These are phyloP conservation scores for Rhizomucor miehei DNA, from an alignment of 371 early-diverging fungal genomes.

Conservation along the genomic window DNA sequence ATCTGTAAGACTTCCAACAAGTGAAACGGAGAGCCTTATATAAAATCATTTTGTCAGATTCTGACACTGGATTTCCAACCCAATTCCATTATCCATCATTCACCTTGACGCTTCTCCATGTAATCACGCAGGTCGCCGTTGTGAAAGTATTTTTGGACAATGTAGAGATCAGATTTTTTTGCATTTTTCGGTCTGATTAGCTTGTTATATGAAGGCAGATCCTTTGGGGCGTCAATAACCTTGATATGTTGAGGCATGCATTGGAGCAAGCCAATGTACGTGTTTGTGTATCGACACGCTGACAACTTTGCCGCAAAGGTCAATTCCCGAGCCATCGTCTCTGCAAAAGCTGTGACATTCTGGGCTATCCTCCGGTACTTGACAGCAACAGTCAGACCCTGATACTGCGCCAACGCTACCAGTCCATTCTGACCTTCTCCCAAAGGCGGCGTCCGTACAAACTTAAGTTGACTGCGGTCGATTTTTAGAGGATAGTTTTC, in stretches of 20 bases:
- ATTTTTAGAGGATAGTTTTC: neutral
- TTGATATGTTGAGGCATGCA: slow-evolving; percentile 6
- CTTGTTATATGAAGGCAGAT: neutral
- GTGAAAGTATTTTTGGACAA: slow-evolving; percentile 7
- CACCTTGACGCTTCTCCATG: slow-evolving; percentile 13
- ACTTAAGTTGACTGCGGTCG: neutral
- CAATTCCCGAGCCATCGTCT: slow-evolving; percentile 19
- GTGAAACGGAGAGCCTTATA: slow-evolving; percentile 9
- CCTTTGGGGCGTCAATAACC: neutral
- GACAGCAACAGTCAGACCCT: slow-evolving; percentile 22
- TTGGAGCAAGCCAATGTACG: slow-evolving; percentile 24
- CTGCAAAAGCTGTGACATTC: neutral
- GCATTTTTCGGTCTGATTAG: neutral
- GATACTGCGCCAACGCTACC: slow-evolving; percentile 19
- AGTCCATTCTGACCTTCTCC: slow-evolving; percentile 31
- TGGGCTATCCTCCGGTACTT: slow-evolving; percentile 17
- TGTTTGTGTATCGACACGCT: slow-evolving; percentile 22
- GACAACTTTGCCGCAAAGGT: slow-evolving; percentile 27
- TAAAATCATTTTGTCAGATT: neutral
- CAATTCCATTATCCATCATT: too few relatives aligned
- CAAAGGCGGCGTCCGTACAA: slow-evolving; percentile 2
- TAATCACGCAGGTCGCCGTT: slow-evolving; percentile 32
- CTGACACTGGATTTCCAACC: too few relatives aligned
- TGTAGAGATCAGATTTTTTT: slow-evolving; percentile 1
- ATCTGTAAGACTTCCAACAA: slow-evolving; percentile 27